Evolutionary conservation across 2,329 filamentous ascomycete species (phyloP).

Genomic region (Blastomyces percursus): DNA sequence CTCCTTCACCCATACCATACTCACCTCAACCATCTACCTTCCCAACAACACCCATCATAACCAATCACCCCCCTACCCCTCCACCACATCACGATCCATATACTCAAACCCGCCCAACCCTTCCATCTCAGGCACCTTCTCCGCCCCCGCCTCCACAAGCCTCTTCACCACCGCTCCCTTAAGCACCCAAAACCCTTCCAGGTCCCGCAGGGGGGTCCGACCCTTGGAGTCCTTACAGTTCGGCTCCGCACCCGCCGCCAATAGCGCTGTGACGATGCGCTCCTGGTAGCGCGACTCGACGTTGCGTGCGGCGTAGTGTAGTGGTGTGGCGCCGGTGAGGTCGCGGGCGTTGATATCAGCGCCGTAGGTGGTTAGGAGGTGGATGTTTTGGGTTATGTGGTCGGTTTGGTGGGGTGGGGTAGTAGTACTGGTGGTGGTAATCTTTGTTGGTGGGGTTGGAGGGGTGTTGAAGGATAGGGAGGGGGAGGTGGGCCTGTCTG

Average conservation of each 20-base stretch:
- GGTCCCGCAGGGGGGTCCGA: not conserved
- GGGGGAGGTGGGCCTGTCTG: not conserved
- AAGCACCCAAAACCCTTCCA: not conserved
- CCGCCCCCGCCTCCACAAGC: conserved; percentile 1
- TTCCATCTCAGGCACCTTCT: not conserved
- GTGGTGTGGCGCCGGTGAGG: not conserved
- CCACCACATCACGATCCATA: not conserved
- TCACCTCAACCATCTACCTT: not conserved
- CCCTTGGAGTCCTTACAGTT: not conserved
- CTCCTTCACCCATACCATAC: not conserved
- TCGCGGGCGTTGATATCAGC: conserved; percentile 1
- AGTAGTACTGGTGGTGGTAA: not conserved
- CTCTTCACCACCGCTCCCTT: conserved; percentile 4
- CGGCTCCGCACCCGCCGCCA: not conserved
- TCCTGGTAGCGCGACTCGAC: not conserved
- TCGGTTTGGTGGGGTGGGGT: not conserved
- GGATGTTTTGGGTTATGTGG: not conserved
- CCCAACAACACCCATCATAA: not conserved
- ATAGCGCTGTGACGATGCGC: not conserved
- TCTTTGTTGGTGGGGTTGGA: not conserved
- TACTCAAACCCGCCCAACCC: not conserved
- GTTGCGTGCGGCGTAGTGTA: conserved; percentile 1
- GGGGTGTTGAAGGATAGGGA: not conserved
- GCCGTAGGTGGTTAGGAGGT: conserved; percentile 1
- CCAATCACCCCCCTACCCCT: not conserved